These are phyloP conservation scores for Leishmania arabica DNA, from an alignment of 208 protist species.

Conservation along the genomic window DNA sequence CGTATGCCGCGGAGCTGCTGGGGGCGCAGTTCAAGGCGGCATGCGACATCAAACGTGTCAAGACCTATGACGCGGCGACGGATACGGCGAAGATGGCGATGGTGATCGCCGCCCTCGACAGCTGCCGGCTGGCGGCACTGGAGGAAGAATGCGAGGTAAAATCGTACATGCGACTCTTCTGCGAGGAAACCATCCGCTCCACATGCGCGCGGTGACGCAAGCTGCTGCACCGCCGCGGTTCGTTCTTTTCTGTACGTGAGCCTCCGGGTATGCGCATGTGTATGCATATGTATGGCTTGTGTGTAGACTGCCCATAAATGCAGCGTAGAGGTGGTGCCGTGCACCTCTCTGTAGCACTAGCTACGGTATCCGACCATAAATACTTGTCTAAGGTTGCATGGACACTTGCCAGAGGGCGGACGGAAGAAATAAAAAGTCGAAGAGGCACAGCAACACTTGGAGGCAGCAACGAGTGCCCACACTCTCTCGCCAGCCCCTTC, in stretches of 20 bases:
- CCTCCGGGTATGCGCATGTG: not conserved
- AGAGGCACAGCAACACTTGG: not conserved
- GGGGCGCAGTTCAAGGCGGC: slow-evolving; percentile 25
- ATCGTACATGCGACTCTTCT: slow-evolving; percentile 72
- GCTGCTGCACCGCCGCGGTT: not conserved
- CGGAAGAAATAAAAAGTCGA: not conserved
- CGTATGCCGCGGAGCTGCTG: slow-evolving; percentile 51
- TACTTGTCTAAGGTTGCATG: not conserved
- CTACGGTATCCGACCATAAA: not conserved
- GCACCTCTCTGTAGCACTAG: not conserved
- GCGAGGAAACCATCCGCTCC: slow-evolving; percentile 65
- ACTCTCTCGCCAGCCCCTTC: not conserved
- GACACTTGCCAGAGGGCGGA: not conserved
- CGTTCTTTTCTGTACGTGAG: not conserved
- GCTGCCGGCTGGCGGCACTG: slow-evolving; percentile 44
- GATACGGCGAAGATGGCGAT: slow-evolving; percentile 62
- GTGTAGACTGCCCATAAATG: not conserved
- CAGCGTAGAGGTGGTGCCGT: not conserved
- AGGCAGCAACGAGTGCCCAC: not conserved
- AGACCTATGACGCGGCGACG: slow-evolving; percentile 57
- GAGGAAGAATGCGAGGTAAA: slow-evolving; percentile 72
- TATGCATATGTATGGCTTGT: not conserved
- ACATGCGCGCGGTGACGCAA: slow-evolving; percentile 46
- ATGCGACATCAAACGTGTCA: slow-evolving; percentile 39
- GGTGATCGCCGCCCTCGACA: slow-evolving; percentile 61